Evolutionary conservation across 164 flowering plant genomes (phyloP).

Genomic region (Brasenia schreberi): DNA sequence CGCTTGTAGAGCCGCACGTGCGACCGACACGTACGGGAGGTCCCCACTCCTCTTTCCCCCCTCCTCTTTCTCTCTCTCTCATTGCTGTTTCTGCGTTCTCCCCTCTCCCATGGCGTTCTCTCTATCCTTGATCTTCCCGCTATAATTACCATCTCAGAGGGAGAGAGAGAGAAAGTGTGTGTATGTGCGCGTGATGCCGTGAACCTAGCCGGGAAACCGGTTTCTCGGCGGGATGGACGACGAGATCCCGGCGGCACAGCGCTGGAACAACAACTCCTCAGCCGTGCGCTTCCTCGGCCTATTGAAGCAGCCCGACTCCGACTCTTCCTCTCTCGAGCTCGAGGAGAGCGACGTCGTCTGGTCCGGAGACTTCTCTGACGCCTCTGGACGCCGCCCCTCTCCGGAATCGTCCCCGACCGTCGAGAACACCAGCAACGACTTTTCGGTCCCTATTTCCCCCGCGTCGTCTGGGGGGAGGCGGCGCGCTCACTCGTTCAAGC

Average conservation of each 20-base stretch:
- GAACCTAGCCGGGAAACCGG: background rate
- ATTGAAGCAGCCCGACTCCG: constrained; percentile 17
- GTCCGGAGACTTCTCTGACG: constrained; percentile 20
- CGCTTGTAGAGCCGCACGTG: no score
- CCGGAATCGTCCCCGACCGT: background rate
- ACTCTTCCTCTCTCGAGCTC: constrained; percentile 20
- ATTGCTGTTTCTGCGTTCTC: background rate
- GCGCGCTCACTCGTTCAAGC: constrained; percentile 10
- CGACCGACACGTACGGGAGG: background rate
- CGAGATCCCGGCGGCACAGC: background rate
- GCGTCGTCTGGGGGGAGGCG: constrained; percentile 1
- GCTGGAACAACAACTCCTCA: constrained; percentile 1
- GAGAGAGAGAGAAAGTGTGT: constrained; percentile 1
- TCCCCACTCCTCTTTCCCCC: background rate
- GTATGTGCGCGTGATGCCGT: background rate
- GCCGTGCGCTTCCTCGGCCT: constrained; percentile 19
- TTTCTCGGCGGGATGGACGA: background rate
- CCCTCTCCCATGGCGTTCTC: background rate
- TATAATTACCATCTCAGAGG: background rate
- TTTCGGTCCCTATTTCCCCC: constrained; percentile 5
- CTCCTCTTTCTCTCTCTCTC: background rate
- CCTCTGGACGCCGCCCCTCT: constrained; percentile 2
- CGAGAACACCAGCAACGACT: constrained; percentile 5
- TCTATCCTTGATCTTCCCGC: background rate
- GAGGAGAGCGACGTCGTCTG: constrained; percentile 46